A percentile compares a stretch with the other conserved stretches of the same genome.
These are phyloP conservation scores for Sambucus nigra DNA, from an alignment of 129 eudicot genomes.

Conservation along the genomic window DNA sequence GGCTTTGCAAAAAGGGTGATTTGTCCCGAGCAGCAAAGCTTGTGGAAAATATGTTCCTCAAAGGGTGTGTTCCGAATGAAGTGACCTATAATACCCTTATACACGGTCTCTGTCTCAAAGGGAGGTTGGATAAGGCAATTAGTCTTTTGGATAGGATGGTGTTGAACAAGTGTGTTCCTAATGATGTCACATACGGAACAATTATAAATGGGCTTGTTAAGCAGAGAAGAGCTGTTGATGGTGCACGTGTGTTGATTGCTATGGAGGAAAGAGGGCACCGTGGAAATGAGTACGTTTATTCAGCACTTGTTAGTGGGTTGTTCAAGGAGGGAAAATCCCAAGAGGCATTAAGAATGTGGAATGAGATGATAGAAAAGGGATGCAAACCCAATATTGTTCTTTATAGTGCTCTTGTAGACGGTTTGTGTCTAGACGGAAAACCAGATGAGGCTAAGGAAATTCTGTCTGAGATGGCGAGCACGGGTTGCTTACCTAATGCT, in stretches of 20 bases:
- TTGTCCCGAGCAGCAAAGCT: conserved; percentile 72
- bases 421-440: conserved; percentile 59
- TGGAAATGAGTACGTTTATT: conserved; percentile 53
- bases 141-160: conserved; percentile 75
- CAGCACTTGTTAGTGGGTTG: conserved; percentile 69
- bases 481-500: conserved; percentile 62
- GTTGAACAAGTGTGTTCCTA: conserved; percentile 50
- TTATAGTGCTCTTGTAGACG: conserved; percentile 76
- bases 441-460: conserved; percentile 58
- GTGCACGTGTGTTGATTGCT: conserved; percentile 28
- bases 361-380: conserved; percentile 54
- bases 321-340: conserved; percentile 70
- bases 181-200: conserved; percentile 71
- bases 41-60: conserved; percentile 81
- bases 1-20: conserved; percentile 78
- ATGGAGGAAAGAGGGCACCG: conserved; percentile 64
- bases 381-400: conserved; percentile 54
- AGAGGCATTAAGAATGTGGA: conserved; percentile 60
- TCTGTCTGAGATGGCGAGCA: conserved; percentile 45
- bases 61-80: conserved; percentile 82
- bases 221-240: conserved; percentile 58
- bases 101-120: conserved; percentile 74
- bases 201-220: conserved; percentile 80
- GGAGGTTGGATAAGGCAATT: conserved; percentile 73
- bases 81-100: conserved; percentile 84